Evolutionary conservation across 176 grass and related monocot genomes (phyloP).

Genomic region (Phragmites australis): DNA sequence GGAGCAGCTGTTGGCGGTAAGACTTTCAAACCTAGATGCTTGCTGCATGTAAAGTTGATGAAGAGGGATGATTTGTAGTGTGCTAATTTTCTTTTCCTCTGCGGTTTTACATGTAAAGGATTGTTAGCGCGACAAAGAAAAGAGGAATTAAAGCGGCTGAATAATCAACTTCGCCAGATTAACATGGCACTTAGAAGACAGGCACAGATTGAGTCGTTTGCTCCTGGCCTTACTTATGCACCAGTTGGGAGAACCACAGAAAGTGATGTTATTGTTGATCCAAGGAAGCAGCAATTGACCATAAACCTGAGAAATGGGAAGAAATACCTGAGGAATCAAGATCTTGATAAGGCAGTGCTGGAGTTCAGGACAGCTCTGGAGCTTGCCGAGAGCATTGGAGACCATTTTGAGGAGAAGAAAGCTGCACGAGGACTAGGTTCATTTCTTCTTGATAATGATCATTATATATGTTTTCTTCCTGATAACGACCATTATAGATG

Average conservation of each 20-base stretch:
- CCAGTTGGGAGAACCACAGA: slow-evolving; percentile 51
- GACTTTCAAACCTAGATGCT: background rate
- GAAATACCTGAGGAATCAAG: slow-evolving; percentile 61
- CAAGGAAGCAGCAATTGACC: slow-evolving; percentile 61
- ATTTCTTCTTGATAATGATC: slow-evolving; percentile 20
- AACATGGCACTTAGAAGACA: slow-evolving; percentile 60
- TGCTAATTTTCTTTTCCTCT: background rate
- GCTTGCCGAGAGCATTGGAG: slow-evolving; percentile 63
- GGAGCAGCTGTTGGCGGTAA: slow-evolving; percentile 63
- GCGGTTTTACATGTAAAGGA: slow-evolving; percentile 31
- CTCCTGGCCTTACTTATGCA: slow-evolving; percentile 64
- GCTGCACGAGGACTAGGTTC: slow-evolving; percentile 75
- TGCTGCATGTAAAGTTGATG: background rate
- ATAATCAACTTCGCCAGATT: slow-evolving; percentile 70
- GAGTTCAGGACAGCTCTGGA: slow-evolving; percentile 65
- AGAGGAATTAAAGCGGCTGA: slow-evolving; percentile 57
- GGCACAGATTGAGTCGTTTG: slow-evolving; percentile 78
- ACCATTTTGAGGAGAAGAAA: slow-evolving; percentile 75
- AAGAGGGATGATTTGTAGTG: background rate
- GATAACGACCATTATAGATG: background rate
- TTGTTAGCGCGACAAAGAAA: slow-evolving; percentile 66
- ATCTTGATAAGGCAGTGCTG: slow-evolving; percentile 52
- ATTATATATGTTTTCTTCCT: background rate
- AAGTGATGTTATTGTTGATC: slow-evolving; percentile 63
- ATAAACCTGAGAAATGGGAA: slow-evolving; percentile 58